Evolutionary conservation across 169 alveolate genomes (phyloP), one percentile per base, ranked within the genome.

Genomic region (Plasmodium chabaudi): DNA sequence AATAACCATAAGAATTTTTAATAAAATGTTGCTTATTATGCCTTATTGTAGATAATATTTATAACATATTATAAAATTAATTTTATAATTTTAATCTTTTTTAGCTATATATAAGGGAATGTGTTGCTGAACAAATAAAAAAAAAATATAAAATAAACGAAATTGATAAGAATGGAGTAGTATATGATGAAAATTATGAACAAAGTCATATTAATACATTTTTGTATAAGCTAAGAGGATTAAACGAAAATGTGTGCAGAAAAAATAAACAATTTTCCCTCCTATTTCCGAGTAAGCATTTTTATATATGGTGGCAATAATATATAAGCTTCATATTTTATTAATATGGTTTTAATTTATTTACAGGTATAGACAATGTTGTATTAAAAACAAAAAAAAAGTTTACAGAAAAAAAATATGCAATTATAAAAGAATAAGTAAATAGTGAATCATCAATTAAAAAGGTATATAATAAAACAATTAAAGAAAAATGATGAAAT

Each of bases 181-280:
- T 13, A 63, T 70, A 57, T 47, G 87, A 86, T 70, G 91, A 86
- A 86, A 70, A 86, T 59, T 86, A 86, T 70, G 91, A 86, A 42
- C 75, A 86, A 34, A 69, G 60, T 46, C 72, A 86, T 70, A 65
- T 86, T 57, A 86, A 69, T 67, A 86, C 87, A 44, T 86, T 86
- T 69, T 51, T 86, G 74, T 86, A 60, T 46, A 69, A 63, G 19
- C 59, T 86, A 27, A 60, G 91, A 42, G 65, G 69, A 39, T 47
- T 72, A 47, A 39, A 59, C 53, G 34, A 86, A 68, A 59, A 59
- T 86, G 74, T 27, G 17, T 42, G 70, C 34, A 53, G 3, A 13
- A 86, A 64, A 57, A 60, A 68, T 68, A 61, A 68, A n/a, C 34
- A 17, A 15, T 82, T 82, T 67, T 42, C 63, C 25, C 64, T 53